phyloP scores from a whole-genome alignment of 2,329 filamentous ascomycete species.

The Lachnellula hyalina region DNA sequence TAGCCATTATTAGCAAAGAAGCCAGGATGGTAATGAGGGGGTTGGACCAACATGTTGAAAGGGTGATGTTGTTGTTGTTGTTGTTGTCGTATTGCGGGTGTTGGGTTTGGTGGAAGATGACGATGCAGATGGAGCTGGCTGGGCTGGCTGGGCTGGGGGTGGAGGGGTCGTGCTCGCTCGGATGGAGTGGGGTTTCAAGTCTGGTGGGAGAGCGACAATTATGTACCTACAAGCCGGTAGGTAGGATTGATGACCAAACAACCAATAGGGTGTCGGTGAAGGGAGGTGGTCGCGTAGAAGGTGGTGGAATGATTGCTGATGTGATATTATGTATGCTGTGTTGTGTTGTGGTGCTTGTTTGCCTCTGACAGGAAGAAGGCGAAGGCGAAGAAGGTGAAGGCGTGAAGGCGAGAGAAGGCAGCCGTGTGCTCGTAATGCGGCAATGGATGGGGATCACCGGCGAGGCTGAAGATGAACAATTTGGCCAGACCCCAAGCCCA shows the following conservation, averaged over 20 bases:
- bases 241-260: not conserved
- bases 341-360: too few species aligned
- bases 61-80: not conserved
- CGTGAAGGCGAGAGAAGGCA: too few species aligned
- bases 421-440: too few species aligned
- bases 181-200: not conserved
- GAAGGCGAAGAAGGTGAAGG: too few species aligned
- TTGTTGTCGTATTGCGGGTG: not conserved
- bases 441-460: too few species aligned
- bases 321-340: too few species aligned
- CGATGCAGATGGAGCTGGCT: not conserved
- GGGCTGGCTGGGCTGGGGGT: not conserved
- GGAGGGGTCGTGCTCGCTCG: not conserved
- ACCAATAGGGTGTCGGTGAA: not conserved
- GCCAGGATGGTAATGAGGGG: not conserved
- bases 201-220: too few species aligned
- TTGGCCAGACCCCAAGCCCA: too few species aligned
- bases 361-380: too few species aligned
- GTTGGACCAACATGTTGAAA: constrained; percentile 17
- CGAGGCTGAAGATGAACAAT: too few species aligned
- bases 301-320: too few species aligned
- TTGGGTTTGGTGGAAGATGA: not conserved
- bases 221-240: not conserved
- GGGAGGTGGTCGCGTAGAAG: too few species aligned
- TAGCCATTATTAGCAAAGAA: constrained; percentile 10